Base-by-base conservation (phyloP, 768 basidiomycete genomes). In the Harrya chromipes region DNA sequence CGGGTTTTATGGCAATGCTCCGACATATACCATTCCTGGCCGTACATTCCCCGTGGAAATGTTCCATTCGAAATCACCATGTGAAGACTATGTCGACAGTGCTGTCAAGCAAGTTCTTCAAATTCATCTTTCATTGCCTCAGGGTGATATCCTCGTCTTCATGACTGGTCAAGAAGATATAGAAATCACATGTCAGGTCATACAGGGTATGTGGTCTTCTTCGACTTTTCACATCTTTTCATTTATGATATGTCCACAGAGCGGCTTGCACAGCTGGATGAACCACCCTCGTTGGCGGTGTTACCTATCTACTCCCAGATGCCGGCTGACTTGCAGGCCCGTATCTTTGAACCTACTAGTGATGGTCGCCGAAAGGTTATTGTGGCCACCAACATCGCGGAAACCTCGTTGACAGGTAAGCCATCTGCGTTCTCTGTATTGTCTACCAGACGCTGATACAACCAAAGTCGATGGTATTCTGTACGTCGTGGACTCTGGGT, bases 161-260 rank as follows among this genome's bases (percentile, higher is more conserved):
- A 98, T 98, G 95, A 99, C 97, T 23, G 97, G 97, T 33, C 97
- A 98, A 72, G 97, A 98, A 71, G 95, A 99, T 66, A 99, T 99
- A 52, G 95, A 98, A 70, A 80, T 92, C 26, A 98, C 94, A 11
- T 99, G 97, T 64, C 88, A 91, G 62, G 95, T 98, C 27, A 75
- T 97, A 17, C 81, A 87, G 68, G 94, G 94, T 93, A 79, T 63
- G 4, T 26, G 23, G 16, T 39, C 21, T 24, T 33, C 12, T 40
- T 8, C 16, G 20, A 10, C 4, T 14, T n/a, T 6, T 13, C 23
- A 2, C 8, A 16, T 36, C 14, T 44, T 14, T 14, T 46, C 33
- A 42, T 47, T 26, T n/a, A 26, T 44, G 44, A 33, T 50, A 14
- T 49, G 29, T 21, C 45, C 36, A 21, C 61, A 95, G 97, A 99